These are phyloP conservation scores for Aethionema arabicum DNA, from an alignment of 345 rosid genomes.

Conservation along the genomic window DNA sequence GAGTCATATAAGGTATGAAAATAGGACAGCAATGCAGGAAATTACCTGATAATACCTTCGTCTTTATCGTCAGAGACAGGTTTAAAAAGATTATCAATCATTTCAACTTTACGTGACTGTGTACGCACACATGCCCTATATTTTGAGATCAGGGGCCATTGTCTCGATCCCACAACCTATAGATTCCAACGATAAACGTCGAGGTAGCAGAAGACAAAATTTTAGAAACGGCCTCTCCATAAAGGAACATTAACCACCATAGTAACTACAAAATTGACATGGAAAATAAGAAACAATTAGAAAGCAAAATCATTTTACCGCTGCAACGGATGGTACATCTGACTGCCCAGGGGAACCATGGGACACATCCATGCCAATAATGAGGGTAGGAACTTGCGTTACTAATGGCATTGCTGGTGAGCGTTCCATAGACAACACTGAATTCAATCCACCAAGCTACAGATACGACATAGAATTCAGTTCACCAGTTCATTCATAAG, in stretches of 20 bases:
- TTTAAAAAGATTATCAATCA: slow-evolving; percentile 78
- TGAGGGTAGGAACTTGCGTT: slow-evolving; percentile 73
- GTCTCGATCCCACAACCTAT: slow-evolving; percentile 77
- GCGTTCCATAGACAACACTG: slow-evolving; percentile 64
- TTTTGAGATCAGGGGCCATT: slow-evolving; percentile 84
- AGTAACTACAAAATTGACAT: background rate
- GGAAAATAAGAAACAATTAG: background rate
- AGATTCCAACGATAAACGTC: slow-evolving; percentile 13
- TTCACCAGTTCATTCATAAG: background rate
- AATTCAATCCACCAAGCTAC: slow-evolving; percentile 94
- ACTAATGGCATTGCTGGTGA: slow-evolving; percentile 64
- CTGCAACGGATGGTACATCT: slow-evolving; percentile 86
- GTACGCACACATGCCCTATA: slow-evolving; percentile 89
- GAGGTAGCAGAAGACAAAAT: background rate
- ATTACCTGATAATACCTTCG: slow-evolving; percentile 70
- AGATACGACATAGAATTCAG: slow-evolving; percentile 1
- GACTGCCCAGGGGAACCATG: slow-evolving; percentile 95
- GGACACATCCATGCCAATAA: slow-evolving; percentile 96
- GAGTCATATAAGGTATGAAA: background rate
- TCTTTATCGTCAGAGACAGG: slow-evolving; percentile 51
- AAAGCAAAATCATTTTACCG: slow-evolving; percentile 47
- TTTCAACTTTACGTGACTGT: slow-evolving; percentile 80
- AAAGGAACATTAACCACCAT: slow-evolving; percentile 1
- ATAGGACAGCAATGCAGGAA: slow-evolving; percentile 7
- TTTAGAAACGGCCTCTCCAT: background rate